Base-by-base conservation (phyloP, 1,284 basidiomycete genomes). In the Coniophora puteana region DNA sequence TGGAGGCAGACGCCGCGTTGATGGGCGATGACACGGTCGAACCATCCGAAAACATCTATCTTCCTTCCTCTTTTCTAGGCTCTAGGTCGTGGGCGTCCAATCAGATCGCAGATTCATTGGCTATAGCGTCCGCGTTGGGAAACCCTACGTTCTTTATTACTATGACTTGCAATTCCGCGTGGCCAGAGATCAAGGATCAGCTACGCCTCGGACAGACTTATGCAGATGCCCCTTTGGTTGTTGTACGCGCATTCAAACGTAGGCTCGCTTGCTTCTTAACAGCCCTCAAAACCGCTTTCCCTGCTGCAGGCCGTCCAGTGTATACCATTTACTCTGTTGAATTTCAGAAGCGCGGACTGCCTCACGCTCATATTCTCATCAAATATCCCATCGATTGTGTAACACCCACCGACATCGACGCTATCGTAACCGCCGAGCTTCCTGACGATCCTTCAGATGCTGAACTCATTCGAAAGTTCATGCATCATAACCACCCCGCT, bases 291-390 rank as follows among this genome's bases (percentile, higher is more conserved):
- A 41, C 46, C 0, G 55, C 61, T 40, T 59, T 63, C 18, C 38
- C 43, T 0, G 40, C 50, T 21, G 51, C 48, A 5, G 63, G 63
- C 0, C 4, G 21, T 4, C 31, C 41, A 1, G 8, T 52, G 1
- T 66, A 65, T 33, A 29, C 43, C 14, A 57, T 68, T 5, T 51
- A 67, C 20, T 53, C 45, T 5, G 48, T 68, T 17, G 66, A 71
- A 43, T 69, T 66, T 38, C 64, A 67, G 40, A 69, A 69, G 38
- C 53, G 63, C 1, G 63, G 67, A 5, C 43, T 68, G 1, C 66
- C 67, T 1, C 66, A 68, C 47, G 58, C 55, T 1, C 67, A 69
- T 36, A 61, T 67, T 20, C 52, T 69, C 16, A 32, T 69, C 36
- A 38, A n/a, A n/a, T n/a, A n/a, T n/a, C n/a, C 29, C 6, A 31